Evolutionary conservation across 441 rosid species (phyloP).

Genomic region (Biscutella laevigata): DNA sequence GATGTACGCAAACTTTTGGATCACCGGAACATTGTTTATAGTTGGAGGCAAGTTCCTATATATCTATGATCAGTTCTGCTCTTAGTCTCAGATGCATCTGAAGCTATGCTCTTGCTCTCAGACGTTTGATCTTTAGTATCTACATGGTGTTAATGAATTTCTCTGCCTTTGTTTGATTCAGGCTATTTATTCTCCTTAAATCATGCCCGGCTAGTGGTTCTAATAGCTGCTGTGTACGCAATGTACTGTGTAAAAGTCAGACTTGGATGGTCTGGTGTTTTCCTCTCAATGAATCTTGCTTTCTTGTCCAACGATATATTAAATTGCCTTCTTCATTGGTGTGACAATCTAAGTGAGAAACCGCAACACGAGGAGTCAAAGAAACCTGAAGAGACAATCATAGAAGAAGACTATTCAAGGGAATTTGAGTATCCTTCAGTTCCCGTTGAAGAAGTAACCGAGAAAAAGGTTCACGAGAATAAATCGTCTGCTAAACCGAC

Average conservation of each 20-base stretch:
- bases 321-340: conserved; percentile 64
- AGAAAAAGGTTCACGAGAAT: conserved; percentile 42
- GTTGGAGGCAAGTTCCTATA: conserved; percentile 66
- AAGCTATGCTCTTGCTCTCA: too few relatives aligned
- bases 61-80: neutral
- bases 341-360: conserved; percentile 67
- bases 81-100: too few relatives aligned
- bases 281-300: conserved; percentile 78
- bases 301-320: conserved; percentile 83
- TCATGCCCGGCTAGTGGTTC: conserved; percentile 85
- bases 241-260: conserved; percentile 80
- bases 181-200: conserved; percentile 89
- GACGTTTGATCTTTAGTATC: neutral
- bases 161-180: conserved; percentile 30
- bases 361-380: conserved; percentile 53
- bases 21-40: conserved; percentile 84
- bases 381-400: conserved; percentile 39
- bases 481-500: conserved; percentile 58
- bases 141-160: conserved; percentile 11
- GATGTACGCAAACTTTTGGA: conserved; percentile 99
- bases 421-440: conserved; percentile 54
- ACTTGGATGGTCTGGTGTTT: conserved; percentile 92
- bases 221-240: conserved; percentile 60
- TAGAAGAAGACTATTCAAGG: conserved; percentile 57
- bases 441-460: conserved; percentile 44